A percentile compares a stretch with the other conserved stretches of the same genome.
These are phyloP conservation scores for Drechslerella coelobrocha DNA, from an alignment of 2,329 filamentous ascomycete genomes.

Conservation along the genomic window DNA sequence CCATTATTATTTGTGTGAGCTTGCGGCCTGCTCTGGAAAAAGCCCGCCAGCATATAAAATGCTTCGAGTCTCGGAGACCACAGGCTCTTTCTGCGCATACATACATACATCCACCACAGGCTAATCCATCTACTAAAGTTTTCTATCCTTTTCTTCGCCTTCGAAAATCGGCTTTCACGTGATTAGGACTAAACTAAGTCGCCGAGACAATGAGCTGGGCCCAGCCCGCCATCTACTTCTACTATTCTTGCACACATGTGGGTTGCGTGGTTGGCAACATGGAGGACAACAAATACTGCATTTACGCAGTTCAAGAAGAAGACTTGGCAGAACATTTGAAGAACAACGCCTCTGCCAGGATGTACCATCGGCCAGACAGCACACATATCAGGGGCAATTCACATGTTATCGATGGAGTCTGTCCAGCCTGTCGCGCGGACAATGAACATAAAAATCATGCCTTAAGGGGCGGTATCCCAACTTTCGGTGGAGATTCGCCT, in stretches of 20 bases:
- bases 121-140: too few relatives aligned
- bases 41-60: too few relatives aligned
- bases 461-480: constrained; percentile 11
- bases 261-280: constrained; percentile 17
- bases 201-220: constrained; percentile 1
- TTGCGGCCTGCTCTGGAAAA: too few relatives aligned
- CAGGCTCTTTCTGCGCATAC: too few relatives aligned
- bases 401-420: constrained; percentile 18
- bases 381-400: constrained; percentile 9
- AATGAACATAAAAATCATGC: constrained; percentile 9
- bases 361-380: constrained; percentile 19
- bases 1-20: background rate
- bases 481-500: constrained; percentile 14
- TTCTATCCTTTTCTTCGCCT: too few relatives aligned
- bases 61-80: too few relatives aligned
- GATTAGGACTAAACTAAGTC: too few relatives aligned
- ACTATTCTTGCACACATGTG: constrained; percentile 34
- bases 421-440: constrained; percentile 22
- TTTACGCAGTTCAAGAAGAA: constrained; percentile 14
- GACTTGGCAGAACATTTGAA: constrained; percentile 24
- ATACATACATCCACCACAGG: too few relatives aligned
- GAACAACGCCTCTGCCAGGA: constrained; percentile 21
- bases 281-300: constrained; percentile 20
- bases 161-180: too few relatives aligned
- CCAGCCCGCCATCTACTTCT: constrained; percentile 32